These are phyloP conservation scores for Termitomyces heimii DNA, from an alignment of 768 basidiomycete species.

Conservation along the genomic window DNA sequence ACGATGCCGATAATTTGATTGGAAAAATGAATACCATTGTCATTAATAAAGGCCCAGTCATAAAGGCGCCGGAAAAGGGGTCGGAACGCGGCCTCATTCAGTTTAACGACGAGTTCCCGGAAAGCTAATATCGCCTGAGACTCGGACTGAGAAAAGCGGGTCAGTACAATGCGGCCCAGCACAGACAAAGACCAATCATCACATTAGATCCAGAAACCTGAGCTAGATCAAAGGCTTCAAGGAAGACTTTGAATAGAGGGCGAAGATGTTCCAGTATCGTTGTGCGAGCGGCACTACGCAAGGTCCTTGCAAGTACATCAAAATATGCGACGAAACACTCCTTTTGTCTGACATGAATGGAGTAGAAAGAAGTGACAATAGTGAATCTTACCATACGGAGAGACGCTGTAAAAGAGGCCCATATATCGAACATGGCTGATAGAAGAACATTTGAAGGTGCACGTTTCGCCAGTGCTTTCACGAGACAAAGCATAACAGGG, in stretches of 20 bases:
- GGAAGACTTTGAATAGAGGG: constrained; percentile 67
- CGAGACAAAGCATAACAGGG: constrained; percentile 35
- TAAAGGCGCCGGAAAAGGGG: constrained; percentile 88
- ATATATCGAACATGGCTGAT: constrained; percentile 55
- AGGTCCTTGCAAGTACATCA: constrained; percentile 54
- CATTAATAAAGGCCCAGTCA: constrained; percentile 87
- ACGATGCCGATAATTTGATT: not conserved
- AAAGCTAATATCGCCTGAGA: constrained; percentile 61
- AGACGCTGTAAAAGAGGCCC: constrained; percentile 33
- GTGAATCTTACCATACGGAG: constrained; percentile 27
- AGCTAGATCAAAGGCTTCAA: constrained; percentile 66
- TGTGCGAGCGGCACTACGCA: constrained; percentile 60
- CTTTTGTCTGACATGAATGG: constrained; percentile 15
- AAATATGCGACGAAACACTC: constrained; percentile 51
- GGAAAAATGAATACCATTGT: constrained; percentile 30
- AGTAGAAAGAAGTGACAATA: not conserved
- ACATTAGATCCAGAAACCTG: constrained; percentile 18
- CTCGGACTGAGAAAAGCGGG: constrained; percentile 37
- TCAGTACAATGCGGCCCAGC: not conserved
- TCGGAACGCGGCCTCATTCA: constrained; percentile 88
- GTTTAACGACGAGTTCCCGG: constrained; percentile 83
- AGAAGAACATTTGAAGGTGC: constrained; percentile 63
- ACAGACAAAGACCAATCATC: not conserved
- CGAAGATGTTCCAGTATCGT: constrained; percentile 64
- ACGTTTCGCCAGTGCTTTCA: constrained; percentile 65